Base-by-base conservation (phyloP, 2,329 filamentous ascomycete species). In the Colletotrichum lupini region DNA sequence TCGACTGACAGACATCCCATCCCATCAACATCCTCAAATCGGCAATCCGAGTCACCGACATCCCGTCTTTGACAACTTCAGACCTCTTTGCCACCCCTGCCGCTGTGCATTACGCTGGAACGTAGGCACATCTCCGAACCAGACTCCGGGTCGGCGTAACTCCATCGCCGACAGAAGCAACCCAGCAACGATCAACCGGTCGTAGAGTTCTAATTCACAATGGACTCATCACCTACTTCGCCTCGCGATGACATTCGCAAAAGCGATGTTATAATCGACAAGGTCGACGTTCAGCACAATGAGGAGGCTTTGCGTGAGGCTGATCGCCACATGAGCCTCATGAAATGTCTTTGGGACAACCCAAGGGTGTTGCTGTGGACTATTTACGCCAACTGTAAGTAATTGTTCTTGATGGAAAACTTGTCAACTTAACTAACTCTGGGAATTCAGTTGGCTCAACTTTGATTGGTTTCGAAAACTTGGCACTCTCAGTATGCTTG, bases 381-480 rank as follows among this genome's bases (percentile, higher is more conserved):
- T 32, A 28, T 74, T n/a, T 74, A 74, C 30, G 73, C 73, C 59
- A 74, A 74, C 55, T 58, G 73, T 68, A 59, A 62, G 69, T 49
- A 22, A 49, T 49, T 42, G 35, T 2, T 60, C 30, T 55, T 16
- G 11, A 42, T 42, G 5, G 12, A 8, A 5, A 5, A 16, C 19
- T 26, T 4, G 30, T 16, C 8, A 14, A 35, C 30, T 24, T 24
- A 60, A 66, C 56, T 67, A 57, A 72, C 68, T 22, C 28, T 28
- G 62, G 9, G n/a, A 28, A 37, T n/a, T 32, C 14, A 74, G 73
- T 74, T 11, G 73, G 73, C 11, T 68, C 73, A 32, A 66, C 64
- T 35, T 60, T 76, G 46, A 72, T 76, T 49, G 75, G 75, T 12
- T 76, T 68, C 28, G 75, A 76, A 57, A 76, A 76, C 64, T 57